Conservation (phyloP, 345 rosid genomes). For the Eucalyptus shirleyi region DNA sequence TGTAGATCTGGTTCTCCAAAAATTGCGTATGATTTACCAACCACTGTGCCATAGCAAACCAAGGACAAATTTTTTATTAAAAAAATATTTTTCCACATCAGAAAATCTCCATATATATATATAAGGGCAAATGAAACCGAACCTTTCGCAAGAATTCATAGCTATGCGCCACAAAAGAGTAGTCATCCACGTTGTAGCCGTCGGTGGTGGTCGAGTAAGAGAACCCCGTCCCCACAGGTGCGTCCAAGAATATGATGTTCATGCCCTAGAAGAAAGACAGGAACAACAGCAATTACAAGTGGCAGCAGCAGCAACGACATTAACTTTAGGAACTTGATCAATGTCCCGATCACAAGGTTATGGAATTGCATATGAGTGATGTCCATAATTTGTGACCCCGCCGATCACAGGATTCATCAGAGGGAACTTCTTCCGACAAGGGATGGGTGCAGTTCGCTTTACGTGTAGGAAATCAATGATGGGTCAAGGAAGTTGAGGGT, state of each 20-base stretch:
- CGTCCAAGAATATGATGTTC: slow-evolving; percentile 6
- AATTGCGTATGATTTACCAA: slow-evolving; percentile 3
- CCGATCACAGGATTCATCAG: background rate
- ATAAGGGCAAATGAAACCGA: background rate
- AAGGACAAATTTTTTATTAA: background rate
- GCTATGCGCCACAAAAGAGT: background rate
- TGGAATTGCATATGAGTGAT: background rate
- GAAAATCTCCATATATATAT: background rate
- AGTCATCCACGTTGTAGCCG: background rate
- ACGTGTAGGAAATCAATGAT: background rate
- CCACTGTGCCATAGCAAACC: background rate
- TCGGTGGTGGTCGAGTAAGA: slow-evolving; percentile 3
- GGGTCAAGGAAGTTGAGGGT: background rate
- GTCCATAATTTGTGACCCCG: too few relatives aligned
- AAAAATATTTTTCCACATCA: background rate
- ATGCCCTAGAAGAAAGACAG: background rate
- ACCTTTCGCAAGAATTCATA: slow-evolving; percentile 4
- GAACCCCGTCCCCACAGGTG: slow-evolving; percentile 12
- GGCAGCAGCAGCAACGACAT: background rate
- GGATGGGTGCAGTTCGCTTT: background rate
- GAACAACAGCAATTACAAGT: background rate
- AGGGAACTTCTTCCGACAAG: background rate
- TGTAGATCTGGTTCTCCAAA: background rate
- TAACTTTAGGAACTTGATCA: background rate
- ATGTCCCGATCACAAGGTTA: background rate